Percentiles rank a stretch among this genome's conserved stretches.
Conservation (phyloP, 192 early-diverging fungal genomes). For the Diversispora epigaea region DNA sequence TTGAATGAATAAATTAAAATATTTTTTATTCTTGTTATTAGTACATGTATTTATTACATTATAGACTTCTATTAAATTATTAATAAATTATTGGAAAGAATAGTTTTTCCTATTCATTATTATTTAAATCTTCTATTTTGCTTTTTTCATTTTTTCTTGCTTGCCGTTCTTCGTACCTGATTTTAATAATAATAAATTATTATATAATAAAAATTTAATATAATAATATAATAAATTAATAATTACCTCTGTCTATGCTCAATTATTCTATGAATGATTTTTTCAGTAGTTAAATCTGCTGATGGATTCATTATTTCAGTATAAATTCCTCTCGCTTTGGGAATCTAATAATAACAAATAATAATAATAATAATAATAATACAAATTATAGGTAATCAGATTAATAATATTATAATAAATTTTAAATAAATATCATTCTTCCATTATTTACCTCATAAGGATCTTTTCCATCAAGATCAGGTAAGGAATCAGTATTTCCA, state of each 20-base stretch:
- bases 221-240: not conserved
- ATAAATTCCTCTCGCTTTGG: conserved; percentile 79
- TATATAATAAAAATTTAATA: not conserved
- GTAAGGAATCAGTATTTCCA: conserved; percentile 63
- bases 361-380: not conserved
- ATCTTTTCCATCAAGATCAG: conserved; percentile 74
- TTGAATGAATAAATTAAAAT: too few relatives aligned
- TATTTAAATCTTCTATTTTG: conserved; percentile 56
- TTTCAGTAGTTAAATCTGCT: conserved; percentile 76
- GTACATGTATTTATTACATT: too few relatives aligned
- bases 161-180: conserved; percentile 72
- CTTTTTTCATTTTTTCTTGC: conserved; percentile 74
- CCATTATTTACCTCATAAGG: conserved; percentile 65
- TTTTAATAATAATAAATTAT: not conserved
- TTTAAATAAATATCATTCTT: not conserved
- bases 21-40: too few relatives aligned
- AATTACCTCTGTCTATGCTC: conserved; percentile 78
- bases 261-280: conserved; percentile 89
- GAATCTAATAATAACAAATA: conserved; percentile 54
- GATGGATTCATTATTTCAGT: conserved; percentile 75
- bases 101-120: not conserved
- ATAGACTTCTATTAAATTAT: too few relatives aligned
- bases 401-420: not conserved
- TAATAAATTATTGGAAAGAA: too few relatives aligned
- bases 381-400: not conserved